phyloP scores from a whole-genome alignment of 345 rosid species.

The Brassica incana region DNA sequence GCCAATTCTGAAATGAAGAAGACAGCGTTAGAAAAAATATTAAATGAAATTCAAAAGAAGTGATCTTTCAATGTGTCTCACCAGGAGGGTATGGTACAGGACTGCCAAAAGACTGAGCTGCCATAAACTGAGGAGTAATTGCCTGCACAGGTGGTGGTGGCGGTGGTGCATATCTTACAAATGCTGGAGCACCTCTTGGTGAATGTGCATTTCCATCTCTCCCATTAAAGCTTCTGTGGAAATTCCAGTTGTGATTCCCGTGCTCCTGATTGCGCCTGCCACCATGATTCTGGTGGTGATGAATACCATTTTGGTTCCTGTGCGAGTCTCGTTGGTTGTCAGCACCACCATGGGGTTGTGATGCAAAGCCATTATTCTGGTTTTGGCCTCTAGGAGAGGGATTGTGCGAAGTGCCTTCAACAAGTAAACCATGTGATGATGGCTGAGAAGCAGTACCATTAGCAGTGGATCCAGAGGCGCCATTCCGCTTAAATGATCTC shows the following conservation, averaged over 20 bases:
- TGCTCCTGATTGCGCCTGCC: conserved; percentile 77
- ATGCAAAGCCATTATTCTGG: conserved; percentile 54
- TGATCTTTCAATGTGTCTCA: conserved; percentile 40
- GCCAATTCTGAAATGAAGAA: conserved; percentile 47
- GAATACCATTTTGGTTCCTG: conserved; percentile 69
- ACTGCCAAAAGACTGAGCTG: conserved; percentile 51
- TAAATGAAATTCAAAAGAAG: not conserved
- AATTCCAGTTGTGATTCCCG: conserved; percentile 62
- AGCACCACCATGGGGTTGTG: conserved; percentile 51
- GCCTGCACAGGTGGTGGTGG: conserved; percentile 54
- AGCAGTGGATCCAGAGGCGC: conserved; percentile 26
- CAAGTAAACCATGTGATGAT: conserved; percentile 18
- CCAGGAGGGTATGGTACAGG: conserved; percentile 61
- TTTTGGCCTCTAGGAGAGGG: conserved; percentile 37
- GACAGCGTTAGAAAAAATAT: conserved; percentile 31
- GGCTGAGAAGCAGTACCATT: conserved; percentile 38
- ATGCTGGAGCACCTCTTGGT: conserved; percentile 57
- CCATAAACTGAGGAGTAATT: conserved; percentile 49
- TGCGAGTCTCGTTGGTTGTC: conserved; percentile 68
- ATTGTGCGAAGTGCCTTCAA: conserved; percentile 25
- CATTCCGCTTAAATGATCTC: conserved; percentile 33
- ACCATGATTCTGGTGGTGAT: conserved; percentile 60
- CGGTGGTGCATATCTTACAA: conserved; percentile 57
- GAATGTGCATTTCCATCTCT: conserved; percentile 67
- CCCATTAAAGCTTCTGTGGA: conserved; percentile 53